phyloP scores from a whole-genome alignment of 352 stramenopile species.

The Globisporangium acanthophoron region DNA sequence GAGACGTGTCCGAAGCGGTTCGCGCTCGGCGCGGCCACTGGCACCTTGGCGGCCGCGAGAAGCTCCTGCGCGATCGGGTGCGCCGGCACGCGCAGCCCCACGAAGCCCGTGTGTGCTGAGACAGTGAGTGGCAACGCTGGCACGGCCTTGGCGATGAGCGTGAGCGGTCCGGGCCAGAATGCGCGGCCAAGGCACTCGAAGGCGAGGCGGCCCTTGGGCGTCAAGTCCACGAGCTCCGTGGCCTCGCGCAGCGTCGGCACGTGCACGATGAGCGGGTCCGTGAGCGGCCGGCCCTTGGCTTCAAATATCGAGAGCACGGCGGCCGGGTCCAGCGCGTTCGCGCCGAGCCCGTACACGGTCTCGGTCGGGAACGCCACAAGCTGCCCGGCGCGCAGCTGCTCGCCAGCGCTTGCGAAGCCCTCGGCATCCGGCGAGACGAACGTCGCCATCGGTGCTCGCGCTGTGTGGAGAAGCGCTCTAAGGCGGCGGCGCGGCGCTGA shows the following conservation, averaged over 20 bases:
- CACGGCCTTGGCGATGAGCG: slow-evolving; percentile 92
- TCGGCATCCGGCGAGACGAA: slow-evolving; percentile 38
- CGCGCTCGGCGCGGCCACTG: slow-evolving; percentile 96
- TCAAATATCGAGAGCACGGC: slow-evolving; percentile 96
- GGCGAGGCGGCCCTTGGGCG: slow-evolving; percentile 39
- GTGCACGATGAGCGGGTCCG: slow-evolving; percentile 98
- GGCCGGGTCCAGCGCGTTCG: slow-evolving; percentile 92
- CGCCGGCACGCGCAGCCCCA: slow-evolving; percentile 93
- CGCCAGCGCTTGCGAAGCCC: slow-evolving; percentile 44
- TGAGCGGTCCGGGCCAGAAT: slow-evolving; percentile 98
- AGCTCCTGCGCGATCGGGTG: slow-evolving; percentile 91
- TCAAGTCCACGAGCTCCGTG: slow-evolving; percentile 85
- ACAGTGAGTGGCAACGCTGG: slow-evolving; percentile 73
- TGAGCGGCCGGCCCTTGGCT: slow-evolving; percentile 93
- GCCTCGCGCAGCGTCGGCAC: slow-evolving; percentile 87
- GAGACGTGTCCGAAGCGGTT: slow-evolving; percentile 99
- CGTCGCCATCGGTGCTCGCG: slow-evolving; percentile 5
- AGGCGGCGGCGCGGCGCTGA: background rate
- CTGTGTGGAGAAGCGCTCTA: background rate
- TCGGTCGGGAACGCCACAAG: slow-evolving; percentile 97
- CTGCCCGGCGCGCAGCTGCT: slow-evolving; percentile 65
- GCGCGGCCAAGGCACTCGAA: slow-evolving; percentile 82
- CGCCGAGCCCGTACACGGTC: slow-evolving; percentile 98
- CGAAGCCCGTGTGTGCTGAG: slow-evolving; percentile 95
- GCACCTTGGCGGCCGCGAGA: slow-evolving; percentile 86